These are phyloP conservation scores for Warburgia ugandensis DNA, from an alignment of 164 flowering plant species.

Conservation along the genomic window DNA sequence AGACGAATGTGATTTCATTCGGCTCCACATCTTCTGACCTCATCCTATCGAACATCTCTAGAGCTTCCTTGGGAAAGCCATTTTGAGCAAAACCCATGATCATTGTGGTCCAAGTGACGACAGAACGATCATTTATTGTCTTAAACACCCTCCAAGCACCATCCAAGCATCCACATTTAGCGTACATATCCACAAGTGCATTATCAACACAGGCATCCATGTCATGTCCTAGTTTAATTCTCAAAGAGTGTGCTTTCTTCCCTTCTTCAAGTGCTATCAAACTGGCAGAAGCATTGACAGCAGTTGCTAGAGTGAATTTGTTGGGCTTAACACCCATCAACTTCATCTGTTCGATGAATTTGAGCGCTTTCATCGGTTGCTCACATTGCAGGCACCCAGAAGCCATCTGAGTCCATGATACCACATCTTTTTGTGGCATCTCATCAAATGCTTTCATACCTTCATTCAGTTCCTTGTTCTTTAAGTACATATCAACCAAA, in stretches of 20 bases:
- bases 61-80: conserved; percentile 44
- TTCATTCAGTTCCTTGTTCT: conserved; percentile 34
- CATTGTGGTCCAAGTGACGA: conserved; percentile 76
- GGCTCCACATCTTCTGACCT: conserved; percentile 32
- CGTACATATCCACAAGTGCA: conserved; percentile 77
- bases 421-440: conserved; percentile 48
- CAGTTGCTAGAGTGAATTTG: conserved; percentile 63
- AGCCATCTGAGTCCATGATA: conserved; percentile 77
- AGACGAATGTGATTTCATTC: conserved; percentile 63
- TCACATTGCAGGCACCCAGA: conserved; percentile 61
- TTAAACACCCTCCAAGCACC: conserved; percentile 41
- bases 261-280: conserved; percentile 58
- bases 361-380: conserved; percentile 43
- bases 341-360: conserved; percentile 47
- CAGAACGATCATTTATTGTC: conserved; percentile 36
- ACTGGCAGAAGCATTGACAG: conserved; percentile 64
- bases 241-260: conserved; percentile 52
- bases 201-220: conserved; percentile 62
- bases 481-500: conserved; percentile 64
- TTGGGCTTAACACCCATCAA: conserved; percentile 43
- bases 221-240: conserved; percentile 53
- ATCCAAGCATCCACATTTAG: conserved; percentile 69
- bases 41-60: conserved; percentile 56
- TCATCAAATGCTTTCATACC: conserved; percentile 52
- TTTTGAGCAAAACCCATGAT: conserved; percentile 74